Evolutionary conservation across 1,139 yeast species (phyloP).

Genomic region (Sugiyamaella xylanicola): DNA sequence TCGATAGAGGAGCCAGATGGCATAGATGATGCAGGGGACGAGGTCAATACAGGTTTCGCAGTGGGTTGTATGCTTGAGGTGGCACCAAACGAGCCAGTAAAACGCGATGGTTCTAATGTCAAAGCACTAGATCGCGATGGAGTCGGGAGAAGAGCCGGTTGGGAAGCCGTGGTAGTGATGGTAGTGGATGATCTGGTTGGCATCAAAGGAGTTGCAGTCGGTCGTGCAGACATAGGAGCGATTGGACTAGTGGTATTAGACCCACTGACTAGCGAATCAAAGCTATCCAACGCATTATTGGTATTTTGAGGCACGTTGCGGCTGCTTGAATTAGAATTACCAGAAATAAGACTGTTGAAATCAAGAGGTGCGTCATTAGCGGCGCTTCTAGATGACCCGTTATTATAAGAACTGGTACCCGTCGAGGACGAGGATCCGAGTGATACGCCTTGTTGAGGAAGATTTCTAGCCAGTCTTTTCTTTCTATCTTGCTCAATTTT

Average conservation of each 20-base stretch:
- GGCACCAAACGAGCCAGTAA: conserved; percentile 10
- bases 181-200: neutral
- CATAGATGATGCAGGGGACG: neutral
- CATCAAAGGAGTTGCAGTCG: neutral
- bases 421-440: neutral
- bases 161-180: neutral
- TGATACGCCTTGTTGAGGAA: conserved; percentile 19
- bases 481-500: conserved; percentile 35
- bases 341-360: conserved; percentile 9
- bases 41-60: neutral
- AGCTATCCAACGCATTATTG: neutral
- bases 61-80: neutral
- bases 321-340: neutral
- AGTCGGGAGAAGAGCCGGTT: neutral
- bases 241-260: neutral
- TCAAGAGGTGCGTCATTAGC: conserved; percentile 2
- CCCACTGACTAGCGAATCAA: conserved; percentile 1
- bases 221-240: neutral
- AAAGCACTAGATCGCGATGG: conserved; percentile 11
- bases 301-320: neutral
- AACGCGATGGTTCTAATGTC: conserved; percentile 7
- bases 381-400: neutral
- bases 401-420: conserved; percentile 17
- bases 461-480: conserved; percentile 29
- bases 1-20: conserved; percentile 5